Base-by-base conservation (phyloP, 306 rosid genomes). In the Senna siamea region DNA sequence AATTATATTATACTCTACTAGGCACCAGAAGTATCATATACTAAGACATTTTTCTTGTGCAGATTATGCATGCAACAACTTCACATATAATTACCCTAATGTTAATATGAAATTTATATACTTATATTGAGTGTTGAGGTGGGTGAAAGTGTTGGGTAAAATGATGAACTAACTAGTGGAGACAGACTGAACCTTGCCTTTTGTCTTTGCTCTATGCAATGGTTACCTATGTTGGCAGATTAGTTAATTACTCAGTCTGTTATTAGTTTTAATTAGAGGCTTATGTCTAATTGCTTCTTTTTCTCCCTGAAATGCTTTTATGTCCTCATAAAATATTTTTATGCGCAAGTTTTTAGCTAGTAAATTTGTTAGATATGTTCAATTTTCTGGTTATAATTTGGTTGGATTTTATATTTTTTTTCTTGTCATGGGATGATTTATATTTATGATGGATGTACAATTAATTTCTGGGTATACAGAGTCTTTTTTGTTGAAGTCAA, bases 401-500 rank as follows among this genome's bases (percentile, higher is more conserved):
- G 35, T 71, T 64, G 73, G 52, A 72, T 18, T 5, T 64, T 17
- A 4, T 66, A 8, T n/a, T 43, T 44, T 43, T 8, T 47, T 30
- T 47, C 72, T 28, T 26, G 23, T 60, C 66, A 59, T 14, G 44
- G 22, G 23, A 0, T 30, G 35, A 50, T 69, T 53, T 47, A 13
- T 77, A 38, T 12, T 69, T 59, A 28, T 17, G 43, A 11, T 14
- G 22, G 32, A 51, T 50, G 26, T 52, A n/a, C n/a, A n/a, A n/a
- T n/a, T n/a, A n/a, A 6, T 47, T 58, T 58, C 47, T 5, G 20
- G 52, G 74, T 37, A 20, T 17, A 44, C 22, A 52, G 74, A 22
- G 20, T 11, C 44, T 65, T 62, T 64, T 66, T 19, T 44, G 19
- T 77, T 9, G 32, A 40, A 60, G 59, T 37, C n/a, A 53, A 54